Base-by-base conservation (phyloP, 2,329 filamentous ascomycete species). In the Stagonosporopsis cucurbitacearum region DNA sequence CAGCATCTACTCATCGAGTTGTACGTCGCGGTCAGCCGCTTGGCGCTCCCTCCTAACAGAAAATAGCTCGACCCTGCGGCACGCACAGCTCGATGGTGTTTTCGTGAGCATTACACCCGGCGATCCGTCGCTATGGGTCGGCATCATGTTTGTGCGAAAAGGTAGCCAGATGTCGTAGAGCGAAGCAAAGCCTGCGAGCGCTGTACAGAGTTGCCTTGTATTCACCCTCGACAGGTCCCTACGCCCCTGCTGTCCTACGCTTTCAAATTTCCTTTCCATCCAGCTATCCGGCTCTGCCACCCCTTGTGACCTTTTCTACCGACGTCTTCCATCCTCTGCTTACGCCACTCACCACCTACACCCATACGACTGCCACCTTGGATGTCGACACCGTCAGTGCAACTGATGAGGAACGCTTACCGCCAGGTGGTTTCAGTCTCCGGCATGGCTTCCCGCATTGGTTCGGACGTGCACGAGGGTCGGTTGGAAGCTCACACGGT, bases 311-410 rank as follows among this genome's bases (percentile, higher is more conserved):
- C 50, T 96, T 99, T 76, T 85, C 87, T 41, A 96, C 91, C 65
- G 94, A 98, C 73, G 89, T 98, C 64, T 99, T 98, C 75, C 94
- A 99, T 74, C 94, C 94, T 17, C 82, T 99, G 37, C 88, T 98
- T 64, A 92, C 93, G 7, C 93, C 95, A 33, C 82, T 96, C 59
- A 96, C 92, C n/a, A 96, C 92, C 3, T 96, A 96, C 77, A 95
- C 91, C 71, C 96, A 96, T 79, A 90, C 91, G 37, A 92, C 91
- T 59, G 88, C 89, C 23, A 73, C 74, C 54, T 86, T 89, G 32
- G 86, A 90, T 58, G 88, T 87, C 58, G 91, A 90, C 43, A 91
- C 91, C 0, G 88, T 93, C 59, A 94, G 90, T 72, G 91, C 92
- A 8, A 89, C 87, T 2, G 92, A 96, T 66, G 88, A 91, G 30